Conservation (phyloP, 108 stramenopile species). For the Epithemia pelagica region DNA sequence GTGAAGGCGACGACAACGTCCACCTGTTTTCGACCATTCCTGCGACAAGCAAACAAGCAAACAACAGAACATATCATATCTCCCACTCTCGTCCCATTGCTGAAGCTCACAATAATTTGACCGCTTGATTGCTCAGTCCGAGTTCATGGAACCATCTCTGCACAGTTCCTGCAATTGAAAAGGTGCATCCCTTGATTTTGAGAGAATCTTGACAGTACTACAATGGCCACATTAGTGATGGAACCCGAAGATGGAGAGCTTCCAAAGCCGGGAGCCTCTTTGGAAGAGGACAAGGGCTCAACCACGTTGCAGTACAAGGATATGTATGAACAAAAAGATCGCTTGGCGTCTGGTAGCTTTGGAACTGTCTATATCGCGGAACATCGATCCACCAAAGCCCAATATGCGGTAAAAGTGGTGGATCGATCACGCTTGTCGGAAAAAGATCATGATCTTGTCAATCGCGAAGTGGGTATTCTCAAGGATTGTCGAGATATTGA, state of each 20-base stretch:
- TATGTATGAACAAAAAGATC: neutral
- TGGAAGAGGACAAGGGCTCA: neutral
- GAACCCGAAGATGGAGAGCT: neutral
- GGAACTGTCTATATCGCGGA: slow-evolving; percentile 2
- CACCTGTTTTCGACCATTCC: no score
- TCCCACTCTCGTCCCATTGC: no score
- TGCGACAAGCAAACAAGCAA: no score
- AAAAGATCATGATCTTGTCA: slow-evolving; percentile 46
- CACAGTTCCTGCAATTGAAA: no score
- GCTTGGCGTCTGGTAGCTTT: slow-evolving; percentile 5
- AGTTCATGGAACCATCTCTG: no score
- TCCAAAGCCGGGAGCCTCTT: neutral
- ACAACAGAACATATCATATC: no score
- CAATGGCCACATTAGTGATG: neutral
- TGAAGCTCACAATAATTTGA: no score
- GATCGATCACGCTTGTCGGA: slow-evolving; percentile 27
- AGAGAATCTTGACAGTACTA: no score
- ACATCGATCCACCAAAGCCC: slow-evolving; percentile 5
- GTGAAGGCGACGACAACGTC: no score
- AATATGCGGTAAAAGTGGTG: slow-evolving; percentile 38
- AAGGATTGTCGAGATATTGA: slow-evolving; percentile 27
- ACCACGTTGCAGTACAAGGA: neutral
- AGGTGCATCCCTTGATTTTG: no score
- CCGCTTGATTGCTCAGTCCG: no score
- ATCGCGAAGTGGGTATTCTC: slow-evolving; percentile 56